Conservation (phyloP, 2,329 filamentous ascomycete genomes). For the Aspergillus arachidicola region DNA sequence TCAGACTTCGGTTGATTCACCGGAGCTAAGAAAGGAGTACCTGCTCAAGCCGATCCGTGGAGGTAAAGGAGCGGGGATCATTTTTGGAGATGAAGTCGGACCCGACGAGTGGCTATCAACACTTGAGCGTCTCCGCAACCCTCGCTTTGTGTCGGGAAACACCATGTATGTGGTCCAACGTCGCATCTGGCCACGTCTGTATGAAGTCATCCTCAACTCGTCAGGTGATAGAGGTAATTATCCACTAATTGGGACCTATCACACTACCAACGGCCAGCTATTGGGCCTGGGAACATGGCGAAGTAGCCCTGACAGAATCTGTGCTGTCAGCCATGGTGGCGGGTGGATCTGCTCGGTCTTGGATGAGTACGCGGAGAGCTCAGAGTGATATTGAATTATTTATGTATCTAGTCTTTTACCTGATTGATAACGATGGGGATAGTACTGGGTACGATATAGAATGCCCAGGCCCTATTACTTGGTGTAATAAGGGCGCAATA, state of each 20-base stretch:
- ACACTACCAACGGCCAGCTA: conserved; percentile 26
- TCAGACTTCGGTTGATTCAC: neutral
- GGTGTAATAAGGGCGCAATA: too few species aligned
- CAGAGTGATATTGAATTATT: neutral
- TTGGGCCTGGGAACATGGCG: conserved; percentile 30
- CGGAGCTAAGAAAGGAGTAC: conserved; percentile 23
- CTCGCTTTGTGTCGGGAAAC: conserved; percentile 4
- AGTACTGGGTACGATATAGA: too few species aligned
- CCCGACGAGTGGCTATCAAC: conserved; percentile 23
- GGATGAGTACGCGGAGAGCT: neutral
- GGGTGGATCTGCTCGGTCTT: conserved; percentile 23
- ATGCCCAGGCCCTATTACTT: too few species aligned
- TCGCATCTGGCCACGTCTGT: conserved; percentile 21
- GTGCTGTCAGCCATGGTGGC: conserved; percentile 20
- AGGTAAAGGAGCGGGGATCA: conserved; percentile 28
- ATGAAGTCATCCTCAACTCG: conserved; percentile 22
- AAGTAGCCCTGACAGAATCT: conserved; percentile 24
- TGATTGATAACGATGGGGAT: too few species aligned
- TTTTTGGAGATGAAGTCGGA: conserved; percentile 25
- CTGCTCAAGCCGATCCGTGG: conserved; percentile 29
- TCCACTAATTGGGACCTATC: conserved; percentile 31
- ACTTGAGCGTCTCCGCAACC: conserved; percentile 19
- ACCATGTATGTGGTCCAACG: conserved; percentile 27
- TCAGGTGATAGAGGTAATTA: neutral
- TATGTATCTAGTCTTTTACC: neutral